Conservation (phyloP, 352 stramenopile genomes). For the Poterioochromonas sp. region DNA sequence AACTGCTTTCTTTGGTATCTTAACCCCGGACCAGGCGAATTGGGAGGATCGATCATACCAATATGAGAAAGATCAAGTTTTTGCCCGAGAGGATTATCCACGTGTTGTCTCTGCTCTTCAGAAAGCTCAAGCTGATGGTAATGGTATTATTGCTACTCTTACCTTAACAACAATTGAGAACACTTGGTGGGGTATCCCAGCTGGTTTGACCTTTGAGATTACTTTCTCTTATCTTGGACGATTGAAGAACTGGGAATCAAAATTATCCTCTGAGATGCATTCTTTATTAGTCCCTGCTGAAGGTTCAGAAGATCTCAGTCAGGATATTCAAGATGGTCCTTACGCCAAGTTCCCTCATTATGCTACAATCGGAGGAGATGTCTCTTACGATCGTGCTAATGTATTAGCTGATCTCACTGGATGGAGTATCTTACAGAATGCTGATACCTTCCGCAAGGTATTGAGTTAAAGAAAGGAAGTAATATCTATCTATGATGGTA, state of each 20-base stretch:
- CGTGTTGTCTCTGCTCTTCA: not conserved
- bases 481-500: not conserved
- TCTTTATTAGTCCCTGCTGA: not conserved
- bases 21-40: not conserved
- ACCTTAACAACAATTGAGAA: slow-evolving; percentile 22
- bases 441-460: not conserved
- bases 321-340: slow-evolving; percentile 3
- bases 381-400: not conserved
- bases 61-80: slow-evolving; percentile 9
- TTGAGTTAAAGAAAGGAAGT: slow-evolving; percentile 21
- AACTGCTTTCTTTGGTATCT: slow-evolving; percentile 21
- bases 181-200: slow-evolving; percentile 19
- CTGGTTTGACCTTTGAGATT: not conserved
- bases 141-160: slow-evolving; percentile 19
- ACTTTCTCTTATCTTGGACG: slow-evolving; percentile 26
- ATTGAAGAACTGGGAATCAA: not conserved
- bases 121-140: not conserved
- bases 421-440: slow-evolving; percentile 13
- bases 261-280: slow-evolving; percentile 17
- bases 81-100: not conserved
- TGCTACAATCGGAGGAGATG: not conserved
- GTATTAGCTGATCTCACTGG: slow-evolving; percentile 12
- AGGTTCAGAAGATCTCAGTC: slow-evolving; percentile 4
- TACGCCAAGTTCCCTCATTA: slow-evolving; percentile 26
- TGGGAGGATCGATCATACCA: slow-evolving; percentile 3